Conservation (phyloP, 2,329 filamentous ascomycete genomes). For the Trichoderma pleuroti region DNA sequence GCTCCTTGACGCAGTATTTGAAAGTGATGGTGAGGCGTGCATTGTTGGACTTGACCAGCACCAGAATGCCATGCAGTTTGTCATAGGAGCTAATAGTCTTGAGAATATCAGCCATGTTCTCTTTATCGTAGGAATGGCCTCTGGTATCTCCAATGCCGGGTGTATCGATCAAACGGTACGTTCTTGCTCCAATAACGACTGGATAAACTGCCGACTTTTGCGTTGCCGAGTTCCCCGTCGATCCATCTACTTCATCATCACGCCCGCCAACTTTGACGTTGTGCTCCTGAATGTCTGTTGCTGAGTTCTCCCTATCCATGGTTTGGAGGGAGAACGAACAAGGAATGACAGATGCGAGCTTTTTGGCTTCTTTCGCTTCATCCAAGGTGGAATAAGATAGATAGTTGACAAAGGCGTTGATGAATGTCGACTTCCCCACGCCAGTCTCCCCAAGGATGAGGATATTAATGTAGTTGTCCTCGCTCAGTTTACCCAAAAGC, state of each 20-base stretch:
- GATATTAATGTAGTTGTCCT: conserved; percentile 37
- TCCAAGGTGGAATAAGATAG: conserved; percentile 37
- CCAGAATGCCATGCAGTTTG: conserved; percentile 6
- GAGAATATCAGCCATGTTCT: conserved; percentile 16
- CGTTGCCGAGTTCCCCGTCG: conserved; percentile 9
- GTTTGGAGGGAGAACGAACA: conserved; percentile 21
- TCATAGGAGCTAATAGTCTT: conserved; percentile 5
- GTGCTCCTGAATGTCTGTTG: background rate
- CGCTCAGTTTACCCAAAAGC: background rate
- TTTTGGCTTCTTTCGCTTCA: conserved; percentile 29
- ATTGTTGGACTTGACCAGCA: conserved; percentile 17
- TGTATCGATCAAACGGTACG: conserved; percentile 17
- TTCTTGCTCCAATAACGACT: conserved; percentile 4
- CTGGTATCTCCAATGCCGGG: conserved; percentile 16
- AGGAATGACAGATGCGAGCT: conserved; percentile 20
- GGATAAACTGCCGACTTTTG: conserved; percentile 4
- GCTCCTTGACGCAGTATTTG: background rate
- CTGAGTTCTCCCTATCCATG: background rate
- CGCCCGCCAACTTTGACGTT: conserved; percentile 18
- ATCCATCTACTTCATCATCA: conserved; percentile 21
- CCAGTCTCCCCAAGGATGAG: conserved; percentile 47
- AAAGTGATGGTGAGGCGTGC: conserved; percentile 6
- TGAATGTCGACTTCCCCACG: conserved; percentile 48
- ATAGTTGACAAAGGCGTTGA: conserved; percentile 49
- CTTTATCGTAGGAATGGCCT: conserved; percentile 3